Evolutionary conservation across 306 rosid genomes (phyloP), one percentile per base, ranked within the genome.

Genomic region (Vicia villosa): DNA sequence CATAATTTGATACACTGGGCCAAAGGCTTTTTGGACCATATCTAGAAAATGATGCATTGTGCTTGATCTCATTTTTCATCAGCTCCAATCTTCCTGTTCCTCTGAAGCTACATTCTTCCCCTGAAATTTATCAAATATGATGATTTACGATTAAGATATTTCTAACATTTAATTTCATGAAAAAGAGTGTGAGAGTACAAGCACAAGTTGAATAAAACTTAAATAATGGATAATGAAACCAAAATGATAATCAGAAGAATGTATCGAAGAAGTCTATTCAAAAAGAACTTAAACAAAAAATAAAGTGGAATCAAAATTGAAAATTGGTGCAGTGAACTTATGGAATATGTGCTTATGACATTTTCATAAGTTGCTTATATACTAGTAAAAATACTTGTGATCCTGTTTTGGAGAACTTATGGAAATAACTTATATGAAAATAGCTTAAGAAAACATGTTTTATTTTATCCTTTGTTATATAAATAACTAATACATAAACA

Each of bases 1-100:
- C 95, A 71, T 85, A 86, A 73, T 93, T 93, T 61, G 98, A 90
- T 40, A 88, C 74, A 82, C 97, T 85, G 4, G 96, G 98, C 97
- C 94, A 78, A 46, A 90, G 96, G 51, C 83, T 83, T 40, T 59
- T 88, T 15, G 93, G 96, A 40, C 98, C 96, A 42, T 15, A 59
- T 47, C 30, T 69, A 49, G 96, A 93, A 66, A 65, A 76, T 22
- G 98, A 88, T 4, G 9, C 69, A 47, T 78, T 81, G 24, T 65
- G 54, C 68, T 77, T 66, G 28, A 85, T 70, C 76, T 93, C 96
- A 41, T 81, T 81, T 80, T 74, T 81, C 87, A 85, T 82, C 74
- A 90, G 74, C 21, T 86, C 82, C 74, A 83, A 38, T 7, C 96
- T 79, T 21, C 68, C 69, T 19, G 91, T 93, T 54, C 96, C 96